phyloP scores from a whole-genome alignment of 306 rosid genomes.

The Heteromeles arbutifolia region DNA sequence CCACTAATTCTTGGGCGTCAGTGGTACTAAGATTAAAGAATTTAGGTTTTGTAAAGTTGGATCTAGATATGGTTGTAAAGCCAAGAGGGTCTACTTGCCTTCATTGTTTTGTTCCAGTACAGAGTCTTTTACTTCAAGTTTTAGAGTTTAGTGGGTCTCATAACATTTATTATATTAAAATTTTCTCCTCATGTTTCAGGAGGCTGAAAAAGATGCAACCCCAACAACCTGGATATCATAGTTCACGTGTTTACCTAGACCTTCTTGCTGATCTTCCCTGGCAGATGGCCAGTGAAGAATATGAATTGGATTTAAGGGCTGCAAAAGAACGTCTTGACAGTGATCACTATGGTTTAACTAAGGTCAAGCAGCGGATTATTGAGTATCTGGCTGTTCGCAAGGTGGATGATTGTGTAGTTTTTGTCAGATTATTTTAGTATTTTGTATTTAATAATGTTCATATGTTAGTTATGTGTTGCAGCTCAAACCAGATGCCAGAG shows the following conservation, averaged over 20 bases:
- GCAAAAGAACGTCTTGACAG: conserved; percentile 82
- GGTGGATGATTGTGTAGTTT: conserved; percentile 36
- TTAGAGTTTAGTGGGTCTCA: conserved; percentile 9
- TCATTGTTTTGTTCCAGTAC: neutral
- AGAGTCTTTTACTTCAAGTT: neutral
- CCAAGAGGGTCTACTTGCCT: neutral
- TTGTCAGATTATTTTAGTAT: conserved; percentile 8
- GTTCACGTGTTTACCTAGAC: conserved; percentile 89
- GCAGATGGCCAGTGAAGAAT: conserved; percentile 78
- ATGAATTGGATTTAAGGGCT: conserved; percentile 73
- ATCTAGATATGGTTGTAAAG: neutral
- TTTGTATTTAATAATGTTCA: conserved; percentile 25
- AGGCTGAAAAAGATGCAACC: conserved; percentile 98
- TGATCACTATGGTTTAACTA: conserved; percentile 88
- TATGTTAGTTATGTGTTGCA: conserved; percentile 32
- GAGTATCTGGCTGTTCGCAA: conserved; percentile 97
- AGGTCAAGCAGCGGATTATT: conserved; percentile 92
- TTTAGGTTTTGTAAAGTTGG: neutral
- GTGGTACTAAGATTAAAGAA: neutral
- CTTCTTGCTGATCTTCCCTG: conserved; percentile 98
- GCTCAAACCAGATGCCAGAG: conserved; percentile 99
- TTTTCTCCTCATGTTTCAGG: conserved; percentile 41
- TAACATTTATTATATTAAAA: conserved; percentile 2
- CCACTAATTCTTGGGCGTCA: neutral
- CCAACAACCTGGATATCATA: conserved; percentile 94